These are phyloP conservation scores for Calonectria hongkongensis DNA, from an alignment of 2,329 filamentous ascomycete species.

Conservation along the genomic window DNA sequence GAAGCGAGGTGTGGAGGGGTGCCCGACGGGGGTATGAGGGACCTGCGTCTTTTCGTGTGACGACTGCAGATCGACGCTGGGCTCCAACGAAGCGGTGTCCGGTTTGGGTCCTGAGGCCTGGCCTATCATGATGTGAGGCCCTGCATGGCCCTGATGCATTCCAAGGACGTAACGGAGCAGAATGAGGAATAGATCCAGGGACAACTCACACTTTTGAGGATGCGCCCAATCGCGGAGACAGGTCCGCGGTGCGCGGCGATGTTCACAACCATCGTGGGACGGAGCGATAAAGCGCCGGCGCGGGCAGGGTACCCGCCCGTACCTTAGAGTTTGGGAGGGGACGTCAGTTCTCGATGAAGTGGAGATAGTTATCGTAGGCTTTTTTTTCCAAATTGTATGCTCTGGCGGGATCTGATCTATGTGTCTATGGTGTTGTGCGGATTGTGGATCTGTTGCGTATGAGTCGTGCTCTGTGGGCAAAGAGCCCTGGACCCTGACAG, in stretches of 20 bases:
- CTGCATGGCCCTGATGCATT: slow-evolving; percentile 33
- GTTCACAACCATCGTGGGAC: slow-evolving; percentile 27
- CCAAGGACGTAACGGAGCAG: slow-evolving; percentile 26
- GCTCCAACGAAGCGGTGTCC: slow-evolving; percentile 52
- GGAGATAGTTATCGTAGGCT: slow-evolving; percentile 10
- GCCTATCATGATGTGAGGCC: slow-evolving; percentile 34
- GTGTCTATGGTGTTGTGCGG: slow-evolving; percentile 14
- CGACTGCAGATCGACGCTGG: slow-evolving; percentile 49
- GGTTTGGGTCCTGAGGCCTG: slow-evolving; percentile 33
- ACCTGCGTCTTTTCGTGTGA: slow-evolving; percentile 41
- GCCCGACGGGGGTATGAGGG: slow-evolving; percentile 31
- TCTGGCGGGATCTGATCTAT: slow-evolving; percentile 10
- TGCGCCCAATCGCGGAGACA: slow-evolving; percentile 35
- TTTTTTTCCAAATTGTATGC: background rate
- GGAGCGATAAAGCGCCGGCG: slow-evolving; percentile 9
- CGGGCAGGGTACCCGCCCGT: slow-evolving; percentile 12
- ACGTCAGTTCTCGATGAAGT: slow-evolving; percentile 3
- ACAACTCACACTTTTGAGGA: slow-evolving; percentile 31
- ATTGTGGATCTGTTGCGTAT: slow-evolving; percentile 10
- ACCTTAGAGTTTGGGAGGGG: slow-evolving; percentile 19
- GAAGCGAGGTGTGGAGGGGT: background rate
- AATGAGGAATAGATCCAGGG: slow-evolving; percentile 22
- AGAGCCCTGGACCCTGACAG: slow-evolving; percentile 38
- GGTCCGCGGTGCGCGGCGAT: slow-evolving; percentile 22
- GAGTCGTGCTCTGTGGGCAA: slow-evolving; percentile 28